phyloP scores from a whole-genome alignment of 1,284 basidiomycete species.

The Ustilago shanxiensis region DNA sequence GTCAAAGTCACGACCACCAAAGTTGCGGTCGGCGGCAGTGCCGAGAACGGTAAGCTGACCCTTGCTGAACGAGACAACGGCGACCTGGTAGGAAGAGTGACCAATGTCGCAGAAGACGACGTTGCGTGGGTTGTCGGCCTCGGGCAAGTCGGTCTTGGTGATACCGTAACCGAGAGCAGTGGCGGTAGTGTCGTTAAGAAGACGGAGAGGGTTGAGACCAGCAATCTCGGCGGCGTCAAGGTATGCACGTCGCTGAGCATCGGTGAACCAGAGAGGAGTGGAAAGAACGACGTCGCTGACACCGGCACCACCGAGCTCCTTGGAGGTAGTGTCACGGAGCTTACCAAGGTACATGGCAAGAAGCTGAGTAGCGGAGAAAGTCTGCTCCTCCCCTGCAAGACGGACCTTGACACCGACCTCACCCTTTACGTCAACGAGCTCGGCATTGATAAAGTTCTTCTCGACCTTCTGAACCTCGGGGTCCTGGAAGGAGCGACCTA shows the following conservation, averaged over 20 bases:
- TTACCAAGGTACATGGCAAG: conserved; percentile 69
- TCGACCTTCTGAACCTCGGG: conserved; percentile 65
- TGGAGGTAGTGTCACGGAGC: conserved; percentile 67
- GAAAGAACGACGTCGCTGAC: conserved; percentile 69
- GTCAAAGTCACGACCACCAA: conserved; percentile 70
- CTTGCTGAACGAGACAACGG: conserved; percentile 69
- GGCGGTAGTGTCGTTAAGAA: conserved; percentile 69
- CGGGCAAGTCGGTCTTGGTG: conserved; percentile 69
- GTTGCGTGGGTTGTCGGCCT: conserved; percentile 67
- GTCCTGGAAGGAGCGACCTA: conserved; percentile 66
- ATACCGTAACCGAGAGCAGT: conserved; percentile 69
- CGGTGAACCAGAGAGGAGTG: conserved; percentile 69
- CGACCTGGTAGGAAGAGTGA: conserved; percentile 69
- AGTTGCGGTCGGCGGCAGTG: conserved; percentile 67
- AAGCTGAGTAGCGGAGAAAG: conserved; percentile 69
- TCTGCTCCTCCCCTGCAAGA: conserved; percentile 64
- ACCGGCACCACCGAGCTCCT: conserved; percentile 63
- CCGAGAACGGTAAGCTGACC: conserved; percentile 69
- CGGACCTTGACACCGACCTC: conserved; percentile 70
- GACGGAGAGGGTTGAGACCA: conserved; percentile 67
- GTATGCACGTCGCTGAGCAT: conserved; percentile 66
- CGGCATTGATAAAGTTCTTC: conserved; percentile 68
- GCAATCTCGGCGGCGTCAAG: conserved; percentile 69
- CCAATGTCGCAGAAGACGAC: conserved; percentile 70
- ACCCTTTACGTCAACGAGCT: conserved; percentile 67